Evolutionary conservation across 768 basidiomycete genomes (phyloP).

Genomic region (Lactarius hengduanensis): DNA sequence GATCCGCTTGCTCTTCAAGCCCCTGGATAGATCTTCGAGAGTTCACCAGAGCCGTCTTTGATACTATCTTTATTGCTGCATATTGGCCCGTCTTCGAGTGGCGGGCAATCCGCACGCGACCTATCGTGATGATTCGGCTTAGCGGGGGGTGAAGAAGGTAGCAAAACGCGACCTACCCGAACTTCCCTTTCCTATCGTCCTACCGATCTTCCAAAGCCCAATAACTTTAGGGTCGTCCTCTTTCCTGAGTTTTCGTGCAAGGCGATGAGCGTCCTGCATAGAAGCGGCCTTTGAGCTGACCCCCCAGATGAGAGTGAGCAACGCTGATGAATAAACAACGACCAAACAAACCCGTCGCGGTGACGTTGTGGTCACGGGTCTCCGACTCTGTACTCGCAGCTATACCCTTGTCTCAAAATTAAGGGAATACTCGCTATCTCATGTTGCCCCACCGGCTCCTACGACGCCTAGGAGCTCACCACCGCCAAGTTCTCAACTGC

Average conservation of each 20-base stretch:
- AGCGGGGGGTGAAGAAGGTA: neutral
- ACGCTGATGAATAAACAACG: conserved; percentile 18
- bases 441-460: conserved; percentile 69
- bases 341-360: conserved; percentile 25
- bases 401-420: neutral
- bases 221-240: conserved; percentile 43
- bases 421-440: conserved; percentile 23
- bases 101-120: conserved; percentile 86
- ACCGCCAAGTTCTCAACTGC: neutral
- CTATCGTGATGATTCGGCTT: conserved; percentile 40
- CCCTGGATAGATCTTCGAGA: conserved; percentile 68
- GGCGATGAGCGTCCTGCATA: conserved; percentile 23
- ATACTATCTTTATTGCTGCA: conserved; percentile 93
- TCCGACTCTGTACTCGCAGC: too few relatives aligned
- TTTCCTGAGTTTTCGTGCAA: conserved; percentile 28
- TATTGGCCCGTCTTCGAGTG: conserved; percentile 86
- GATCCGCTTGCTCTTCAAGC: conserved; percentile 72
- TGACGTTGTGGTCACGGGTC: conserved; percentile 19
- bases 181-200: conserved; percentile 54
- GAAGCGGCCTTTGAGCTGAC: conserved; percentile 1
- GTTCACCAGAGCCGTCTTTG: conserved; percentile 63
- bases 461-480: conserved; percentile 57
- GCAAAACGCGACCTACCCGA: conserved; percentile 41
- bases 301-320: conserved; percentile 1
- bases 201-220: conserved; percentile 54